phyloP scores from a whole-genome alignment of 805 yeast genomes.

The Kodamaea kaohsiungensis region DNA sequence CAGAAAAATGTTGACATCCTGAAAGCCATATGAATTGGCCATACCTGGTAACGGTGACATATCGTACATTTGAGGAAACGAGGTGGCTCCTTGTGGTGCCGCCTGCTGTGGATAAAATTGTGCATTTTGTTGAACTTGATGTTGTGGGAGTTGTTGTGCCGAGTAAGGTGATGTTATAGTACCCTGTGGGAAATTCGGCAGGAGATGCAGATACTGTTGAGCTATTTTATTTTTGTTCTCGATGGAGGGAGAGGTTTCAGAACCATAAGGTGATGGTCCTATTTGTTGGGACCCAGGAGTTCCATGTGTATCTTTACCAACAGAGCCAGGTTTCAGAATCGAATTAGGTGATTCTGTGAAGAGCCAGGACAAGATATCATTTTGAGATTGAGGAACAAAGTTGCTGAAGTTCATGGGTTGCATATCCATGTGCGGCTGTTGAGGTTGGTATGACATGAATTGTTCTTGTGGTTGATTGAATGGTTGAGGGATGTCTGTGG shows the following conservation, averaged over 20 bases:
- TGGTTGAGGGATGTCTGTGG: neutral
- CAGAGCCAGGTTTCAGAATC: neutral
- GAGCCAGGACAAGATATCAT: conserved; percentile 42
- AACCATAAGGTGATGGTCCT: neutral
- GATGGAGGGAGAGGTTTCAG: conserved; percentile 1
- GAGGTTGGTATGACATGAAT: neutral
- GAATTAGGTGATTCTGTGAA: conserved; percentile 29
- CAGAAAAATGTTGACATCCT: conserved; percentile 38
- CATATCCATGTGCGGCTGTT: neutral
- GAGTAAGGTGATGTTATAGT: neutral
- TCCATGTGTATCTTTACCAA: neutral
- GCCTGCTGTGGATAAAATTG: neutral
- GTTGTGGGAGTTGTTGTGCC: neutral
- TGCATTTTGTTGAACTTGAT: neutral
- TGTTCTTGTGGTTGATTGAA: neutral
- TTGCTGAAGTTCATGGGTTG: neutral
- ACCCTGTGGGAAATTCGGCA: neutral
- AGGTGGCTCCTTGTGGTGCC: neutral
- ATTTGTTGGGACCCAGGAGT: conserved; percentile 3
- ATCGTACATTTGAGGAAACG: neutral
- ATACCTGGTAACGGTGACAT: neutral
- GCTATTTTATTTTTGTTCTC: neutral
- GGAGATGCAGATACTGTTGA: neutral
- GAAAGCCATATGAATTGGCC: conserved; percentile 26
- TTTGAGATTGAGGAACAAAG: conserved; percentile 30